Base-by-base conservation (phyloP, 768 basidiomycete species). In the Inosperma sp. region DNA sequence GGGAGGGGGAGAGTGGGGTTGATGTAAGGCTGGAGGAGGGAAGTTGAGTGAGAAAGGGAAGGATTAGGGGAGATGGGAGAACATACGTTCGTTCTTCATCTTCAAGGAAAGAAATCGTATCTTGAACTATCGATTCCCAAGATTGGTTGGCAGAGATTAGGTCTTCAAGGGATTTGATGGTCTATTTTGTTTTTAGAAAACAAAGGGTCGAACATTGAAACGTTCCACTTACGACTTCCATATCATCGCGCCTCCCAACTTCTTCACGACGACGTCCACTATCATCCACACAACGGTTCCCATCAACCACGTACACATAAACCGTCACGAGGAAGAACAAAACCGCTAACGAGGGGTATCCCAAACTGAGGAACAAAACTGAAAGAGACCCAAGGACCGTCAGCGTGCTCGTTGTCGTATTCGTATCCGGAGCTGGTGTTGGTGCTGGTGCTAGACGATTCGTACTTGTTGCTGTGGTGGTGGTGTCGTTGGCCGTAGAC, bases 41-140 rank as follows among this genome's bases (percentile, higher is more conserved):
- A 25, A 34, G 14, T 51, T 25, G 36, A 36, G n/a, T 43, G 41
- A 34, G 14, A 22, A 25, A n/a, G 33, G 39, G 39, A 45, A 44
- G 16, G 12, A 26, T 13, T 12, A 33, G 25, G 12, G 30, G 12
- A 34, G 13, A 30, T n/a, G n/a, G n/a, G n/a, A n/a, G 12, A 14
- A 59, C 66, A 48, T 57, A 88, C 88, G 72, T 81, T 61, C 68
- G 77, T 60, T 90, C 87, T 56, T 90, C 87, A 23, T 71, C 78
- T 56, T 91, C 86, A 37, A 91, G 68, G 31, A 78, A 68, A 27
- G 68, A 68, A 52, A 89, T 72, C 7, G 85, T 80, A 57, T 88
- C 84, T 57, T 83, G 81, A 14, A 92, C 76, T 39, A 81, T 75
- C 7, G 82, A 78, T 54, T 89, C 86, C 89, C 88, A 92, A 21